phyloP scores from a whole-genome alignment of 345 rosid species.

The Dipteronia dyeriana region DNA sequence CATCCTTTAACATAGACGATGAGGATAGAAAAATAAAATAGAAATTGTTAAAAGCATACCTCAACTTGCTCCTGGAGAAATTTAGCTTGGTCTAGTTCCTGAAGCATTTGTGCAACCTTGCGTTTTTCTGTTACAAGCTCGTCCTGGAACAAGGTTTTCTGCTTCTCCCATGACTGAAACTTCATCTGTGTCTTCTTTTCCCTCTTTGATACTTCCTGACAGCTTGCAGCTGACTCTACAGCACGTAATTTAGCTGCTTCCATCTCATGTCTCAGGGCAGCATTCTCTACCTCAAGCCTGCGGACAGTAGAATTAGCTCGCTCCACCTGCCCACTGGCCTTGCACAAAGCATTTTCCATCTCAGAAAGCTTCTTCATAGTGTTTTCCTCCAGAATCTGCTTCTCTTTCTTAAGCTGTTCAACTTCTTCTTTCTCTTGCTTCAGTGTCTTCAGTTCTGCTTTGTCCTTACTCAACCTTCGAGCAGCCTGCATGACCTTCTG shows the following conservation, averaged over 20 bases:
- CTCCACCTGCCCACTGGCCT: slow-evolving; percentile 79
- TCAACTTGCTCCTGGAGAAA: slow-evolving; percentile 47
- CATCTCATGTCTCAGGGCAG: slow-evolving; percentile 68
- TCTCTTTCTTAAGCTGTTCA: slow-evolving; percentile 82
- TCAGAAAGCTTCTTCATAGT: slow-evolving; percentile 82
- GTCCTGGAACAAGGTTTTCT: slow-evolving; percentile 65
- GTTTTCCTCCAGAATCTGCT: slow-evolving; percentile 69
- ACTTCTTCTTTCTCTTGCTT: slow-evolving; percentile 91
- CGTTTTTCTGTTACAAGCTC: slow-evolving; percentile 65
- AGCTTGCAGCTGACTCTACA: slow-evolving; percentile 67
- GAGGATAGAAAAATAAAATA: slow-evolving; percentile 10
- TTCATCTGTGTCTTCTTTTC: slow-evolving; percentile 64
- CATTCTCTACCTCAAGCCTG: slow-evolving; percentile 78
- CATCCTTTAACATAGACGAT: slow-evolving; percentile 8
- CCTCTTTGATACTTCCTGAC: slow-evolving; percentile 73
- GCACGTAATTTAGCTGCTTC: slow-evolving; percentile 71
- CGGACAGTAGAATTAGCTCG: slow-evolving; percentile 67
- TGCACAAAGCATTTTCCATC: slow-evolving; percentile 79
- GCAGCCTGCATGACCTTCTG: slow-evolving; percentile 98
- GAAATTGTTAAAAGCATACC: slow-evolving; percentile 40
- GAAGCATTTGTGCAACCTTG: slow-evolving; percentile 49
- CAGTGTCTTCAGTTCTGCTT: slow-evolving; percentile 76
- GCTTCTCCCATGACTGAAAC: slow-evolving; percentile 82
- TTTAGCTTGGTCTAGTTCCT: slow-evolving; percentile 54
- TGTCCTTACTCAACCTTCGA: slow-evolving; percentile 77